Evolutionary conservation across 768 basidiomycete species (phyloP).

Genomic region (Filobasidium floriforme): DNA sequence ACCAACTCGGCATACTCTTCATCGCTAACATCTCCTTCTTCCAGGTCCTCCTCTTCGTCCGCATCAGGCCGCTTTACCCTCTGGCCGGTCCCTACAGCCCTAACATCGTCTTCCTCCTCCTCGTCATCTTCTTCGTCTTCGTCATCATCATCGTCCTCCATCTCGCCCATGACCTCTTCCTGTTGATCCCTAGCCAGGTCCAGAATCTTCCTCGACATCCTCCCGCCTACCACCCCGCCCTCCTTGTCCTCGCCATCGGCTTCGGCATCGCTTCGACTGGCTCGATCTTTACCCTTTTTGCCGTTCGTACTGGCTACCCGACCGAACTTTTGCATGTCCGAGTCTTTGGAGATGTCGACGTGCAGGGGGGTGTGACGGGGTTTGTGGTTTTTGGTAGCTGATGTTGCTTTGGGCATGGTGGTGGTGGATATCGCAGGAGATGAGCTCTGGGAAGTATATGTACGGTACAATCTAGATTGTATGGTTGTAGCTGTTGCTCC

Average conservation of each 20-base stretch:
- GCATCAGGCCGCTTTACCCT: constrained; percentile 21
- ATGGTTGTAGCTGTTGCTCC: no score
- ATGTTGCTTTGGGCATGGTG: constrained; percentile 23
- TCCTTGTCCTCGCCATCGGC: constrained; percentile 58
- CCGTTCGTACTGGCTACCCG: constrained; percentile 54
- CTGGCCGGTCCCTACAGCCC: constrained; percentile 1
- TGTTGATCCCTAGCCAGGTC: constrained; percentile 89
- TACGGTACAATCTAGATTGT: no score
- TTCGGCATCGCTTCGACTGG: constrained; percentile 52
- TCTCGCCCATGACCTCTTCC: constrained; percentile 61
- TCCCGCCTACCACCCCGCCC: constrained; percentile 37
- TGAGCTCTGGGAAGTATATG: no score
- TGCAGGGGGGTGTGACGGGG: constrained; percentile 76
- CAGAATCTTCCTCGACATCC: constrained; percentile 74
- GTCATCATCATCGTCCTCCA: constrained; percentile 25
- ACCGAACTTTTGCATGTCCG: constrained; percentile 67
- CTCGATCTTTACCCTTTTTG: constrained; percentile 39
- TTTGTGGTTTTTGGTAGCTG: constrained; percentile 26
- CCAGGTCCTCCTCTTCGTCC: constrained; percentile 36
- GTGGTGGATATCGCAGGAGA: neutral
- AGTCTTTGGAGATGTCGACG: constrained; percentile 73
- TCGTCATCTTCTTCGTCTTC: constrained; percentile 38
- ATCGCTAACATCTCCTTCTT: constrained; percentile 34
- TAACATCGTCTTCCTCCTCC: constrained; percentile 30
- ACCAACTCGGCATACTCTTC: constrained; percentile 50